Percentiles rank a stretch among this genome's conserved stretches.
phyloP scores from a whole-genome alignment of 352 stramenopile genomes.

The Thalassiosira ordinaria region DNA sequence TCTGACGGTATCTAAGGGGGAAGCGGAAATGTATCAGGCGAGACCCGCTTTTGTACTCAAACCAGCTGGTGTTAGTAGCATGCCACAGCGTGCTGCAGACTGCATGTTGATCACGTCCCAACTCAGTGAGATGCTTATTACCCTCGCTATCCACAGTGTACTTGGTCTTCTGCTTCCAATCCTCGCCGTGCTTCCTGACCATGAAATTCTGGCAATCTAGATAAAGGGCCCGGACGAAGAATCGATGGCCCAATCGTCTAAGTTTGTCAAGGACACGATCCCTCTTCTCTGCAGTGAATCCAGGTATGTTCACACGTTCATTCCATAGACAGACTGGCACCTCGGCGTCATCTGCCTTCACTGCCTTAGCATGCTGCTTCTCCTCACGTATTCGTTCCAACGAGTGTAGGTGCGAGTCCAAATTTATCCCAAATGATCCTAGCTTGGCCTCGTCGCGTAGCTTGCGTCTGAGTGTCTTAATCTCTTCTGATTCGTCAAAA shows the following conservation, averaged over 20 bases:
- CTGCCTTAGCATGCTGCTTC: constrained; percentile 21
- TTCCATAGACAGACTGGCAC: constrained; percentile 46
- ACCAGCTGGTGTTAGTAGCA: constrained; percentile 22
- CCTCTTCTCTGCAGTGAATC: constrained; percentile 16
- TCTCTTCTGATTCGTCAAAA: neutral
- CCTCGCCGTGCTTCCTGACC: neutral
- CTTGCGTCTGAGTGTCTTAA: neutral
- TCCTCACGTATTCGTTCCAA: neutral
- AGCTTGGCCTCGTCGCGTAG: neutral
- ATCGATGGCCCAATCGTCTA: neutral
- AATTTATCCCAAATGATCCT: neutral
- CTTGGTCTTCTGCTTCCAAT: neutral
- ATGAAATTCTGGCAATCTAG: neutral
- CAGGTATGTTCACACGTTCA: constrained; percentile 12
- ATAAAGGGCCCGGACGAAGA: neutral
- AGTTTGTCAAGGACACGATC: neutral
- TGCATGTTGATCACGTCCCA: constrained; percentile 8
- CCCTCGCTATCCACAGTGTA: neutral
- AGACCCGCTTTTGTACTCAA: constrained; percentile 35
- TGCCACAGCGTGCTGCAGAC: constrained; percentile 25
- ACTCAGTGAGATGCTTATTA: neutral
- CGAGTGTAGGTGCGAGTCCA: constrained; percentile 9
- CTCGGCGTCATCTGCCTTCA: constrained; percentile 35
- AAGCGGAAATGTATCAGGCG: constrained; percentile 35
- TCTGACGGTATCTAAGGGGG: constrained; percentile 22